Conservation (phyloP, 1,284 basidiomycete species). For the Ganoderma boninense region DNA sequence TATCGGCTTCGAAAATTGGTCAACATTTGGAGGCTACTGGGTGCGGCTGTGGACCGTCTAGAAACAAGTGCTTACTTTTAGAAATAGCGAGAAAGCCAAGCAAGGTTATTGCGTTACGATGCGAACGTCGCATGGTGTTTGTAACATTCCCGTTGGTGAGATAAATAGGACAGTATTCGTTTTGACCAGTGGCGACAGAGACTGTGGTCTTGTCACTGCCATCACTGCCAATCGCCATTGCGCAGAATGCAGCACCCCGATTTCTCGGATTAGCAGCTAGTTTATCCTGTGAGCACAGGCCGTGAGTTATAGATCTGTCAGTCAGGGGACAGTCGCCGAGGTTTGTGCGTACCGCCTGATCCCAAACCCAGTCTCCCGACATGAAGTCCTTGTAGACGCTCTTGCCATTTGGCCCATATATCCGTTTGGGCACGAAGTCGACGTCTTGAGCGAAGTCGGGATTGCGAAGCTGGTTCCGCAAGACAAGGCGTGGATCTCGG, state of each 20-base stretch:
- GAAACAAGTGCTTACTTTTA: constrained; percentile 20
- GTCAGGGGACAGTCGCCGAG: neutral
- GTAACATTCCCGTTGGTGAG: constrained; percentile 29
- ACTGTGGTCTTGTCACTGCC: constrained; percentile 37
- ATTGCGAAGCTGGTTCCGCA: neutral
- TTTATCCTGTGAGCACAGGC: constrained; percentile 6
- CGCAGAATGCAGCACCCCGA: constrained; percentile 27
- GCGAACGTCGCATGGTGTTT: constrained; percentile 30
- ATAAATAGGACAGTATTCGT: constrained; percentile 35
- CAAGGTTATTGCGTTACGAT: too few species aligned
- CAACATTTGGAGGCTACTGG: constrained; percentile 14
- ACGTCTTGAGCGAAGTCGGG: neutral
- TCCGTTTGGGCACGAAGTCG: neutral
- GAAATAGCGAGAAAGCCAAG: too few species aligned
- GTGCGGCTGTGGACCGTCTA: constrained; percentile 30
- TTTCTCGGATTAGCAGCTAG: constrained; percentile 20
- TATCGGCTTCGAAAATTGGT: neutral
- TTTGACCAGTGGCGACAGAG: constrained; percentile 32
- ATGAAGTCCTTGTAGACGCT: neutral
- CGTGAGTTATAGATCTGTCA: neutral
- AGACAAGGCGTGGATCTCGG: neutral
- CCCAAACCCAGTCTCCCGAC: neutral
- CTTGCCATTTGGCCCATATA: neutral
- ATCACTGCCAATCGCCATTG: constrained; percentile 25
- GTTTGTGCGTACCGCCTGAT: neutral